Evolutionary conservation across 371 early-diverging fungal genomes (phyloP).

Genomic region (Thermomucor indicae-seudaticae): DNA sequence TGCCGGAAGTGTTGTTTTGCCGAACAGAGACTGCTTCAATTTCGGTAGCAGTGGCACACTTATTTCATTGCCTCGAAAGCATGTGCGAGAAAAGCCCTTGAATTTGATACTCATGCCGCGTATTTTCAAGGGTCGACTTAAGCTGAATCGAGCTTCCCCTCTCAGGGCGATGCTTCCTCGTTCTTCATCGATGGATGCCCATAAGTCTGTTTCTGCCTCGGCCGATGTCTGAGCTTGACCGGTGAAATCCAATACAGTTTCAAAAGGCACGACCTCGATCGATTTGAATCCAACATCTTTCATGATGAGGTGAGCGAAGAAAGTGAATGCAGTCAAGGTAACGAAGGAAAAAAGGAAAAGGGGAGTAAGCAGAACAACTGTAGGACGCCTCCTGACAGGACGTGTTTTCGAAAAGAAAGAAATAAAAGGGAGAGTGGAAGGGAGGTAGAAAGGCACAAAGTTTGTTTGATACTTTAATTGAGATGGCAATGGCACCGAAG

Average conservation of each 20-base stretch:
- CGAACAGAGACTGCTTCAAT: slow-evolving; percentile 13
- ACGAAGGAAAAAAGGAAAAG: background rate
- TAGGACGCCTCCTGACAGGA: too few species aligned
- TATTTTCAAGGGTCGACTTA: slow-evolving; percentile 16
- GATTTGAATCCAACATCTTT: slow-evolving; percentile 20
- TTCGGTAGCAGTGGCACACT: slow-evolving; percentile 15
- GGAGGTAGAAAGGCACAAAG: too few species aligned
- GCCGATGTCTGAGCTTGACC: slow-evolving; percentile 3
- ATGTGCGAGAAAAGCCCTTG: slow-evolving; percentile 12
- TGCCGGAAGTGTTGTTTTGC: slow-evolving; percentile 17
- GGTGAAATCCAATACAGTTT: slow-evolving; percentile 14
- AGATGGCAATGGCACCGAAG: too few species aligned
- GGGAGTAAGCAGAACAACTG: too few species aligned
- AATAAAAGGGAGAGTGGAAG: slow-evolving; percentile 1
- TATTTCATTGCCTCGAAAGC: background rate
- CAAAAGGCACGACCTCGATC: slow-evolving; percentile 16
- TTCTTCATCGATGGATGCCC: too few species aligned
- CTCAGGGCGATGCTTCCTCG: slow-evolving; percentile 9
- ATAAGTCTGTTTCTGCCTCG: slow-evolving; percentile 1
- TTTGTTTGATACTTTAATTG: too few species aligned
- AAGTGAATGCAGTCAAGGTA: too few species aligned
- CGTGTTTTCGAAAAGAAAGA: slow-evolving; percentile 1
- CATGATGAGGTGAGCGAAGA: slow-evolving; percentile 8
- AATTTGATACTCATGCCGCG: slow-evolving; percentile 20
- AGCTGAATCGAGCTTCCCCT: slow-evolving; percentile 13